phyloP scores from a whole-genome alignment of 345 rosid species.

The thale cress (Arabidopsis thaliana) region DNA sequence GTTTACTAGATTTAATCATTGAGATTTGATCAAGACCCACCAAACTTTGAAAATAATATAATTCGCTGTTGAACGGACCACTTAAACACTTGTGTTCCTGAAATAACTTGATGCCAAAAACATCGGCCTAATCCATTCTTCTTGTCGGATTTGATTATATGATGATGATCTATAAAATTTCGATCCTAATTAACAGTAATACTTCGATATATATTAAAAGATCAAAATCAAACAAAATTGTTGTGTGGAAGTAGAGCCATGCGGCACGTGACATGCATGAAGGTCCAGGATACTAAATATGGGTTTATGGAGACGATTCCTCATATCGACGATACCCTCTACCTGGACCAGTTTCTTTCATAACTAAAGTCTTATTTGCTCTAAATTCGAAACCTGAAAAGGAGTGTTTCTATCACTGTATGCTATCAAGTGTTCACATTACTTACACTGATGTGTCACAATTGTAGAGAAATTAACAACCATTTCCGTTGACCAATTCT shows the following conservation, averaged over 20 bases:
- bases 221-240: not conserved
- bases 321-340: conserved; percentile 33
- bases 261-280: conserved; percentile 39
- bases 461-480: not conserved
- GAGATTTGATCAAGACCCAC: not conserved
- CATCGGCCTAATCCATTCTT: conserved; percentile 5
- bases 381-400: conserved; percentile 29
- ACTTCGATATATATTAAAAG: not conserved
- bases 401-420: not conserved
- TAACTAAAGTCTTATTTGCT: conserved; percentile 12
- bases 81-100: conserved; percentile 15
- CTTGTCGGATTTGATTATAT: conserved; percentile 17
- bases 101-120: conserved; percentile 21
- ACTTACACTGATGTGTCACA: not conserved
- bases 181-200: not conserved
- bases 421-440: conserved; percentile 1
- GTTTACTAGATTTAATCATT: not conserved
- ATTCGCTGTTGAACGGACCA: conserved; percentile 11
- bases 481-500: not conserved
- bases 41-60: not conserved
- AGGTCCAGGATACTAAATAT: conserved; percentile 32
- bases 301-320: conserved; percentile 29
- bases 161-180: not conserved
- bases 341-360: conserved; percentile 43
- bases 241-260: conserved; percentile 11